Evolutionary conservation across 805 yeast genomes (phyloP).

Genomic region (Candida sphagnicola): DNA sequence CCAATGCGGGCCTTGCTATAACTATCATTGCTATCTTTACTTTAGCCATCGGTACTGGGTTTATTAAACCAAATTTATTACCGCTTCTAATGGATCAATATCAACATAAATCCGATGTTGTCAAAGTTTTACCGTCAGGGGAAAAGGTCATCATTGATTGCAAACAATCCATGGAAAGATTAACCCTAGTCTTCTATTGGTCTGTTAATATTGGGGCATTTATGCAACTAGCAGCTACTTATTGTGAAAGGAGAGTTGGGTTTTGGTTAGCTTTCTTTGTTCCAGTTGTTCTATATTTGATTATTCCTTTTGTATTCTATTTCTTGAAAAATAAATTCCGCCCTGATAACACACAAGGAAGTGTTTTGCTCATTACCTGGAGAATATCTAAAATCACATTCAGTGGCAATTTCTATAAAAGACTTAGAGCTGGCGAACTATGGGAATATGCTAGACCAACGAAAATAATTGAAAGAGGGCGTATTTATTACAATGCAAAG

Average conservation of each 20-base stretch:
- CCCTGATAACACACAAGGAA: conserved; percentile 37
- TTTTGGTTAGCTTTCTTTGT: conserved; percentile 53
- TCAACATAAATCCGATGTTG: conserved; percentile 56
- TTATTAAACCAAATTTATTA: conserved; percentile 50
- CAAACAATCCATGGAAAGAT: conserved; percentile 38
- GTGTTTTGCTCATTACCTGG: conserved; percentile 41
- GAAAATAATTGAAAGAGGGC: conserved; percentile 42
- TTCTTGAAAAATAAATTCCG: conserved; percentile 26
- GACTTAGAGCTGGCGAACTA: conserved; percentile 37
- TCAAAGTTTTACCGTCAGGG: conserved; percentile 57
- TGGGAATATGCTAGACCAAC: conserved; percentile 50
- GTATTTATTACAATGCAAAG: conserved; percentile 29
- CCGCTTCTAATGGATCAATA: conserved; percentile 45
- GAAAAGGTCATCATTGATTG: conserved; percentile 58
- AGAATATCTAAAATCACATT: conserved; percentile 41
- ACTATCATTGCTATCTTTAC: conserved; percentile 38
- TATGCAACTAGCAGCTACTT: conserved; percentile 48
- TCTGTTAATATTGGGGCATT: conserved; percentile 54
- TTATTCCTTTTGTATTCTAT: conserved; percentile 27
- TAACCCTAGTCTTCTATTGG: conserved; percentile 49
- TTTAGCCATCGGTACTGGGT: conserved; percentile 47
- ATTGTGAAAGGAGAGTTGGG: conserved; percentile 48
- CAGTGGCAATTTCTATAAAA: conserved; percentile 38
- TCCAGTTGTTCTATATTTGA: conserved; percentile 33
- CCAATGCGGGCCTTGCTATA: conserved; percentile 38